Evolutionary conservation across 148 eudicot genomes (phyloP), one percentile per base, ranked within the genome.

Genomic region (Nyssa sinensis): DNA sequence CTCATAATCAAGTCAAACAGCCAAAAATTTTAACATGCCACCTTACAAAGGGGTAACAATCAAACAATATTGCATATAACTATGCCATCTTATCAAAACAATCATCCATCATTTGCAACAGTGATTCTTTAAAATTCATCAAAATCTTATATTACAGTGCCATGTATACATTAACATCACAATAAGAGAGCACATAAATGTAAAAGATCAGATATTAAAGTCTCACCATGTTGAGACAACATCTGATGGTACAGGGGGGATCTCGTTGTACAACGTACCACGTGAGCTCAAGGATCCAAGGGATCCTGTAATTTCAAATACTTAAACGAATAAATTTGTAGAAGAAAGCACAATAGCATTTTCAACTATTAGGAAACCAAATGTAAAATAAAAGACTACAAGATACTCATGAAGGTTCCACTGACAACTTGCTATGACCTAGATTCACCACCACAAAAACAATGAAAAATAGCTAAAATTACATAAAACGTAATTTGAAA

Each of bases 211-310:
- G 41, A 39, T n/a, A 21, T 66, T 28, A 49, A 79, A 79, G 64
- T 34, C 88, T 86, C 82, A 92, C 98, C 96, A 94, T 66, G 98
- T 92, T n/a, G n/a, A n/a, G 72, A 74, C 70, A 67, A 83, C 82
- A 75, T 80, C 80, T 29, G 83, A 74, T 49, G 85, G 79, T 70
- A 32, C 49, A 77, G 83, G 72, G 72, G 81, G 78, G 62, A 39
- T 74, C 63, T 90, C 83, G 67, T 82, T 90, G 81, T 94, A 94
- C 84, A 94, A 79, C 41, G 97, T 90, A 79, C 98, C 96, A 77
- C 30, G 71, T 70, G 91, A 88, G 71, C 94, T 90, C 96, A 92
- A 67, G 57, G 95, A 87, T 82, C 98, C 98, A 63, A 94, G 97
- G 66, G 91, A 92, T 67, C 96, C 97, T 94, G 86, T 35, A 59